phyloP scores from a whole-genome alignment of 2,329 filamentous ascomycete genomes.

The Teratosphaeria pseudoeucalypti region DNA sequence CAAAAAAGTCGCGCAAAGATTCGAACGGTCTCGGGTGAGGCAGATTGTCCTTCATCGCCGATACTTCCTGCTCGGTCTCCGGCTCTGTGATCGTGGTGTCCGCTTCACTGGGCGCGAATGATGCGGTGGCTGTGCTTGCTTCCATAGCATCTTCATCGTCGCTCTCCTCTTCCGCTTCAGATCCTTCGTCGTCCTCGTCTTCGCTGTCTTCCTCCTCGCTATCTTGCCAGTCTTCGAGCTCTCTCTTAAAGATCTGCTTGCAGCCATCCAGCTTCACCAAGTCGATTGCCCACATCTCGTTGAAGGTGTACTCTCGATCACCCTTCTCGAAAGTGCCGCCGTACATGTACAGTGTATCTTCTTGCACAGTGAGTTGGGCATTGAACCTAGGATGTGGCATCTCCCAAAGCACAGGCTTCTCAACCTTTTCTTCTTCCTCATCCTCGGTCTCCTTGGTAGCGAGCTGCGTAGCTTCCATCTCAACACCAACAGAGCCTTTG shows the following conservation, averaged over 20 bases:
- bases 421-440: conserved; percentile 42
- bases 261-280: conserved; percentile 92
- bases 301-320: conserved; percentile 89
- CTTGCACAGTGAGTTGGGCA: conserved; percentile 78
- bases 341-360: conserved; percentile 86
- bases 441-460: conserved; percentile 29
- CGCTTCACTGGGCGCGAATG: conserved; percentile 1
- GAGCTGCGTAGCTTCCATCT: conserved; percentile 23
- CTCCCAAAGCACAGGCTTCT: conserved; percentile 58
- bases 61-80: conserved; percentile 16
- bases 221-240: conserved; percentile 73
- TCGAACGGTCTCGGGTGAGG: conserved; percentile 79
- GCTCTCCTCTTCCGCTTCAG: conserved; percentile 23
- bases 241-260: conserved; percentile 77
- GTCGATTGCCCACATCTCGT: conserved; percentile 87
- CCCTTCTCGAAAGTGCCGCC: conserved; percentile 93
- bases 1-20: conserved; percentile 82
- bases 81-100: conserved; percentile 8
- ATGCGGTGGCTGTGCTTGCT: conserved; percentile 18
- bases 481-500: conserved; percentile 51
- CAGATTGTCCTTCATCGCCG: conserved; percentile 59
- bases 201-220: conserved; percentile 35
- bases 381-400: conserved; percentile 89
- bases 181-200: conserved; percentile 43
- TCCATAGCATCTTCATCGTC: conserved; percentile 5